Evolutionary conservation across 345 rosid genomes (phyloP).

Genomic region (Arabis alpina): DNA sequence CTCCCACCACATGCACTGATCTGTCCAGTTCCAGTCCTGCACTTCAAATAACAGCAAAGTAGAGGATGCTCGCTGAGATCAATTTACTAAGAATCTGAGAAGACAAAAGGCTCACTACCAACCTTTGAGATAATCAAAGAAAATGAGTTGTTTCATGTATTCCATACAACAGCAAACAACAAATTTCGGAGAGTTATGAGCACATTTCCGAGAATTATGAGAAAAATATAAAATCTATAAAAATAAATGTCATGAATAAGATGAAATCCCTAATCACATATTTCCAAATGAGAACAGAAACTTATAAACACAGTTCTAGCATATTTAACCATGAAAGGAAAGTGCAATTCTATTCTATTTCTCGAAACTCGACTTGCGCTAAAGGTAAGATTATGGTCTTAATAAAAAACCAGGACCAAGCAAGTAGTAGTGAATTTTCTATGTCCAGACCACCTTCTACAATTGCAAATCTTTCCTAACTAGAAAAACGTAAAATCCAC

Average conservation of each 20-base stretch:
- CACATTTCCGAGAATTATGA: neutral
- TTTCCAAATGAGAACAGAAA: slow-evolving; percentile 10
- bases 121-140: slow-evolving; percentile 23
- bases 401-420: slow-evolving; percentile 22
- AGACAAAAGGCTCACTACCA: slow-evolving; percentile 32
- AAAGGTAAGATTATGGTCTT: slow-evolving; percentile 1
- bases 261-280: neutral
- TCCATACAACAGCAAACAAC: slow-evolving; percentile 28
- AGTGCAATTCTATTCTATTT: slow-evolving; percentile 8
- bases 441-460: slow-evolving; percentile 16
- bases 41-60: slow-evolving; percentile 50
- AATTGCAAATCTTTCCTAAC: slow-evolving; percentile 19
- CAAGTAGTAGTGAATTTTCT: slow-evolving; percentile 16
- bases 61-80: slow-evolving; percentile 4
- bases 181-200: neutral
- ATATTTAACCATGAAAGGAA: slow-evolving; percentile 8
- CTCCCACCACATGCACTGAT: slow-evolving; percentile 97
- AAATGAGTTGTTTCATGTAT: slow-evolving; percentile 3
- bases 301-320: slow-evolving; percentile 23
- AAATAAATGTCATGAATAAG: neutral
- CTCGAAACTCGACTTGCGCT: slow-evolving; percentile 10
- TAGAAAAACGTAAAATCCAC: neutral
- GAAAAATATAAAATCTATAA: slow-evolving; percentile 12
- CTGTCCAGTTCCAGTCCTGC: slow-evolving; percentile 95
- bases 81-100: slow-evolving; percentile 36